Evolutionary conservation across 495 filamentous ascomycete genomes (phyloP).

Genomic region (Aspergillus baeticus): DNA sequence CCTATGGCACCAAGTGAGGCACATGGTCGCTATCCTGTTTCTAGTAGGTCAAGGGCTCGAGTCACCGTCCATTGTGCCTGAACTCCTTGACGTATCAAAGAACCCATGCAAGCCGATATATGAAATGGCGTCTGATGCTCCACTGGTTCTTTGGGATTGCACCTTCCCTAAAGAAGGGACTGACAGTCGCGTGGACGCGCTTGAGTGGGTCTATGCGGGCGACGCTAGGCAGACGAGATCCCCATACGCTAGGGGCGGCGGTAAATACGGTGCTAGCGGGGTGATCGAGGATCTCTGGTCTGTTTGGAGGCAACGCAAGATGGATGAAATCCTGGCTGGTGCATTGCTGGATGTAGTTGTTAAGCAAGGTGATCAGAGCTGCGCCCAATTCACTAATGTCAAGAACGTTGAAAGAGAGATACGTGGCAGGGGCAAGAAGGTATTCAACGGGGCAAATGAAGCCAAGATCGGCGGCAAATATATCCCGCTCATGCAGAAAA

Average conservation of each 20-base stretch:
- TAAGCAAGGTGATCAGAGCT: constrained; percentile 43
- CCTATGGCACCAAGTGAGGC: constrained; percentile 95
- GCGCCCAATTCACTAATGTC: constrained; percentile 24
- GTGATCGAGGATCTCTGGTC: constrained; percentile 75
- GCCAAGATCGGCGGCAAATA: constrained; percentile 64
- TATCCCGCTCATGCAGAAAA: constrained; percentile 65
- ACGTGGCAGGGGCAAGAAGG: constrained; percentile 49
- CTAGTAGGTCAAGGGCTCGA: constrained; percentile 90
- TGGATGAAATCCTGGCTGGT: constrained; percentile 79
- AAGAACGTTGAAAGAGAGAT: constrained; percentile 25
- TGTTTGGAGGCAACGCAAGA: constrained; percentile 77
- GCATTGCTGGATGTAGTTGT: constrained; percentile 63
- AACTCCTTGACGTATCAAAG: constrained; percentile 68
- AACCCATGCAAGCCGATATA: constrained; percentile 77
- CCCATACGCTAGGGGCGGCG: constrained; percentile 35
- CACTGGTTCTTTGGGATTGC: constrained; percentile 94
- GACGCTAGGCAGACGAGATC: constrained; percentile 42
- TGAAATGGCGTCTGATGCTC: constrained; percentile 83
- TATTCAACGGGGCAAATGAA: constrained; percentile 70
- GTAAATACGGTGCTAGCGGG: constrained; percentile 63
- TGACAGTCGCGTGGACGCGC: constrained; percentile 53
- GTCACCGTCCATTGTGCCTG: constrained; percentile 62
- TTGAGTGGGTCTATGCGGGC: constrained; percentile 78
- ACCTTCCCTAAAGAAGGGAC: constrained; percentile 67
- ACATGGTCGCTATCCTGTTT: constrained; percentile 86